Evolutionary conservation across 108 stramenopile species (phyloP).

Genomic region (Conticribra guillardii): DNA sequence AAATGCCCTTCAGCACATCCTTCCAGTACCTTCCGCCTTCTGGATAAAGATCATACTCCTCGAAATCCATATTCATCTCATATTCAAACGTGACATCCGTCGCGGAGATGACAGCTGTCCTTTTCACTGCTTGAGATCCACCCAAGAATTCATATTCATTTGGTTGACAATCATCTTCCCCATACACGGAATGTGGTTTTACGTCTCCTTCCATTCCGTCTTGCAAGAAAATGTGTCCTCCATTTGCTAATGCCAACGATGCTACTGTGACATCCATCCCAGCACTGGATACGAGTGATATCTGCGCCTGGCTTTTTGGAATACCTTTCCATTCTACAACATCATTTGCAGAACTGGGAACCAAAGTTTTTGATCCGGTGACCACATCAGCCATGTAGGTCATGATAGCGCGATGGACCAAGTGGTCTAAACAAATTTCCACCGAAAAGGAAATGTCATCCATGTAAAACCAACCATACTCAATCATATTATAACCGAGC

Average conservation of each 20-base stretch:
- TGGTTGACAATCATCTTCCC: conserved; percentile 45
- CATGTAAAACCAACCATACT: conserved; percentile 70
- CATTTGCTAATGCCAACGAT: conserved; percentile 54
- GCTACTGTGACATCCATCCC: conserved; percentile 61
- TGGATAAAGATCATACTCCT: conserved; percentile 30
- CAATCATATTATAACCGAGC: conserved; percentile 70
- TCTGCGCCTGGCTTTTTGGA: conserved; percentile 69
- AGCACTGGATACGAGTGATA: conserved; percentile 65
- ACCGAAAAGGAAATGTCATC: conserved; percentile 60
- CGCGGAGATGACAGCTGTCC: conserved; percentile 51
- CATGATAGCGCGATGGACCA: conserved; percentile 52
- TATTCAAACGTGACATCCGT: conserved; percentile 66
- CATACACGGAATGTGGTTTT: conserved; percentile 22
- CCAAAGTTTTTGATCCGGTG: conserved; percentile 53
- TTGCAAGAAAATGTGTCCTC: conserved; percentile 64
- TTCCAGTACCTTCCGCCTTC: conserved; percentile 43
- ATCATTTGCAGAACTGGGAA: conserved; percentile 52
- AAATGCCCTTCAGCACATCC: conserved; percentile 44
- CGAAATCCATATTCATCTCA: conserved; percentile 36
- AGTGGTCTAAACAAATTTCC: conserved; percentile 70
- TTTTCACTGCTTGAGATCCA: conserved; percentile 59
- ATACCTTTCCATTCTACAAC: conserved; percentile 58
- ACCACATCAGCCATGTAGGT: conserved; percentile 64
- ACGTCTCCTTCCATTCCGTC: conserved; percentile 55
- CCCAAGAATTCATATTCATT: conserved; percentile 64